Evolutionary conservation across 768 basidiomycete species (phyloP), one percentile per base, ranked within the genome.

Genomic region (Pulveroboletus ravenelii): DNA sequence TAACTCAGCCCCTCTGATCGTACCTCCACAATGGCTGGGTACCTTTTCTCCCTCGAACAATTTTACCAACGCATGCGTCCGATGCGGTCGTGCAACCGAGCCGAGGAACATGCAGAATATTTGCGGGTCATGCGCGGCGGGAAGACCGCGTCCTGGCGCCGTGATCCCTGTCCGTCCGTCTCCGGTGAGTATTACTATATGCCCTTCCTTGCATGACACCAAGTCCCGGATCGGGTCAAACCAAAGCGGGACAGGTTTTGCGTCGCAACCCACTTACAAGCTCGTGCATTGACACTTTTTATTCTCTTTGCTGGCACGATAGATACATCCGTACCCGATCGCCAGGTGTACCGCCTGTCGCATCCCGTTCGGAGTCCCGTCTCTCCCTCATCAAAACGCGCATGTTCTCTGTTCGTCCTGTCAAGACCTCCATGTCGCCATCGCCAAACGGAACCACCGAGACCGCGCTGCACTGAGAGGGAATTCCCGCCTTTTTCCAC

Each of bases 331-430:
- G 2, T 6, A 6, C 48, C 27, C 34, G 27, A 23, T 27, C 6
- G 18, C 25, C 43, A 17, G 25, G 7, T 53, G 52, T 29, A 23
- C 38, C 32, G 44, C 27, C 23, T 62, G 62, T 31, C 48, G n/a
- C 34, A 42, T 37, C 15, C 1, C 47, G 25, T 31, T 59, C 35
- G n/a, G 27, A 10, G 30, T 50, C 29, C 40, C 55, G 13, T n/a
- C 20, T 23, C 20, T 23, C 2, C 27, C 10, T 10, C 23, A 12
- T 36, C 35, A 23, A 3, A 1, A n/a, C 27, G 23, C 30, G 2
- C 42, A 57, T 30, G 39, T 42, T 39, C 39, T 54, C 2, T 62
- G 60, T 29, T n/a, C 47, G 17, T 18, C 31, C 14, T 65, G 63
- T 42, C 55, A 48, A 15, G 15, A 23, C 7, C 43, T 41, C 15